Conservation (phyloP, 2,329 filamentous ascomycete species). For the Diaporthe destruens region DNA sequence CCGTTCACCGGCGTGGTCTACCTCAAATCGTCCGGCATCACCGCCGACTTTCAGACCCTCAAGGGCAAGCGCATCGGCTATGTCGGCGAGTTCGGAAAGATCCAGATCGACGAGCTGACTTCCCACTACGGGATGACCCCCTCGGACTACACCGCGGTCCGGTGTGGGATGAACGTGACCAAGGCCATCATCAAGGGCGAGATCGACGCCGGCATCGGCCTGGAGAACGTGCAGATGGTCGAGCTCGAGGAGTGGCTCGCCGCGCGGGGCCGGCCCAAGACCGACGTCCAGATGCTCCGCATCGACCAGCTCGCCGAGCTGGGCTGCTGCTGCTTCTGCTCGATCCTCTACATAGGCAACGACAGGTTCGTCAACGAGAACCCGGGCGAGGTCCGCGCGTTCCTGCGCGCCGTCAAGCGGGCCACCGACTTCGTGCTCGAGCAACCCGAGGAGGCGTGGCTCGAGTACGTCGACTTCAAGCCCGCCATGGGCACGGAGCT, state of each 20-base stretch:
- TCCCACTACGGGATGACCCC: slow-evolving; percentile 82
- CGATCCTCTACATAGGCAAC: slow-evolving; percentile 84
- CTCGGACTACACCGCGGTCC: slow-evolving; percentile 79
- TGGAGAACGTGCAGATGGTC: slow-evolving; percentile 88
- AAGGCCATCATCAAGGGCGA: slow-evolving; percentile 79
- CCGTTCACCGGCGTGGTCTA: slow-evolving; percentile 85
- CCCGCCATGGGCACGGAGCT: slow-evolving; percentile 75
- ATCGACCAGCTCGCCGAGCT: slow-evolving; percentile 85
- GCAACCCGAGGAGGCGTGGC: slow-evolving; percentile 72
- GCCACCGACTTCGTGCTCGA: slow-evolving; percentile 80
- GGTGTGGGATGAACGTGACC: slow-evolving; percentile 85
- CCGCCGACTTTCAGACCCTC: slow-evolving; percentile 78
- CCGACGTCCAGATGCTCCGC: slow-evolving; percentile 82
- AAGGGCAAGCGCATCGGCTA: slow-evolving; percentile 84
- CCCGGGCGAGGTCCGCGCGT: slow-evolving; percentile 74
- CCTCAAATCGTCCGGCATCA: slow-evolving; percentile 80
- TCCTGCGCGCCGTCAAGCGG: slow-evolving; percentile 79
- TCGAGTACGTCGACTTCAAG: slow-evolving; percentile 79
- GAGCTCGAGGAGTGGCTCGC: slow-evolving; percentile 83
- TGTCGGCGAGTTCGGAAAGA: slow-evolving; percentile 85
- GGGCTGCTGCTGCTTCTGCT: slow-evolving; percentile 88
- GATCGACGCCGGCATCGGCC: slow-evolving; percentile 79
- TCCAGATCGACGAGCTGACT: slow-evolving; percentile 85
- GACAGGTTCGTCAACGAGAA: slow-evolving; percentile 76
- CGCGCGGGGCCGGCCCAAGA: slow-evolving; percentile 68